A percentile compares a stretch with the other conserved stretches of the same genome.
Evolutionary conservation across 1,284 basidiomycete genomes (phyloP).

Genomic region (Inonotus obliquus): DNA sequence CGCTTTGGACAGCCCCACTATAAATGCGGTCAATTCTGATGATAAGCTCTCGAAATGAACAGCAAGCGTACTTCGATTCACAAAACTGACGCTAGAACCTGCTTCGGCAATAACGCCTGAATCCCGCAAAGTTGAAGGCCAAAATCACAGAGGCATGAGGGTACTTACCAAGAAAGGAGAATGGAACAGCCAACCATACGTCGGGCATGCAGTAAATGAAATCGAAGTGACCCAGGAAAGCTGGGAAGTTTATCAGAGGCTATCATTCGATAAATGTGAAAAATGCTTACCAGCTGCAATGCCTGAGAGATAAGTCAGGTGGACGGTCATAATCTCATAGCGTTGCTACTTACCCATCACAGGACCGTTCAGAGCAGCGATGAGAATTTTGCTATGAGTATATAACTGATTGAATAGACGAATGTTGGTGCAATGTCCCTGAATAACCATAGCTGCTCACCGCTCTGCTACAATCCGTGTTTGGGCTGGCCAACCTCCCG

Average conservation of each 20-base stretch:
- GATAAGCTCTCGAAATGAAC: neutral
- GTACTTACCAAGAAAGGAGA: conserved; percentile 43
- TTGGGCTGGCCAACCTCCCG: conserved; percentile 40
- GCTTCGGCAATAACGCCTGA: conserved; percentile 60
- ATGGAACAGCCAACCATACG: conserved; percentile 36
- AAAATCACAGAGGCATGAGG: neutral
- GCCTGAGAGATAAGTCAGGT: conserved; percentile 33
- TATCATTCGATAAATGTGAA: neutral
- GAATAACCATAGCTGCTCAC: conserved; percentile 34
- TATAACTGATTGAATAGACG: conserved; percentile 42
- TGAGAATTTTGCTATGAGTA: conserved; percentile 55
- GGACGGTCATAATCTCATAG: neutral
- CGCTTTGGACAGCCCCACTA: conserved; percentile 64
- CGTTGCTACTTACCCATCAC: conserved; percentile 51
- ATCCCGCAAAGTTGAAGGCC: neutral
- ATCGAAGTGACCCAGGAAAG: conserved; percentile 67
- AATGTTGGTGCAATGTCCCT: neutral
- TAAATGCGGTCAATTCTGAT: neutral
- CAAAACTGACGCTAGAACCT: conserved; percentile 63
- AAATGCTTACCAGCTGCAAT: conserved; percentile 54
- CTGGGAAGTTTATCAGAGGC: conserved; percentile 29
- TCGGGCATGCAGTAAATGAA: conserved; percentile 65
- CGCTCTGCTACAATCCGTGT: conserved; percentile 57
- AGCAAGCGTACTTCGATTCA: conserved; percentile 48
- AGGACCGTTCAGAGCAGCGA: conserved; percentile 67